Evolutionary conservation across 1,284 basidiomycete species (phyloP).

Genomic region (Sanghuangporus baumii): DNA sequence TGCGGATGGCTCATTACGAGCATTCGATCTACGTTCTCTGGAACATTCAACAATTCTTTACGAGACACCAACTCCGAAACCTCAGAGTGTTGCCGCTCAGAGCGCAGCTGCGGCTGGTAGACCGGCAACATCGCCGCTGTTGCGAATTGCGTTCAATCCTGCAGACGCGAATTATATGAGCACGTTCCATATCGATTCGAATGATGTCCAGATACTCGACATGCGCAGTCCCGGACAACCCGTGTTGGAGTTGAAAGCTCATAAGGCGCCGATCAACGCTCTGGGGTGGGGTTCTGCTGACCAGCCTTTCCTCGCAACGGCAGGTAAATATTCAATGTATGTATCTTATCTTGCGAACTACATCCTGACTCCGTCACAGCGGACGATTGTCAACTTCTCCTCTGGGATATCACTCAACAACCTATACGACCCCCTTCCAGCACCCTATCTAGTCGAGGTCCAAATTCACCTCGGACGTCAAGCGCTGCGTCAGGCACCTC

Average conservation of each 20-base stretch:
- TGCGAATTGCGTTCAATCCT: conserved; percentile 84
- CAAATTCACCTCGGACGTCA: conserved; percentile 54
- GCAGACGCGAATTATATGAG: conserved; percentile 87
- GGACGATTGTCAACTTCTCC: conserved; percentile 85
- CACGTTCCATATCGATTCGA: conserved; percentile 88
- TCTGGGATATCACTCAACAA: conserved; percentile 79
- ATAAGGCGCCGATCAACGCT: conserved; percentile 72
- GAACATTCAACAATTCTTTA: conserved; percentile 99
- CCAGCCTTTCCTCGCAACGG: conserved; percentile 77
- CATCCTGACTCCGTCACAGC: conserved; percentile 38
- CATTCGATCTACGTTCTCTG: conserved; percentile 92
- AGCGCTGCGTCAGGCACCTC: neutral
- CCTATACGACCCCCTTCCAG: conserved; percentile 31
- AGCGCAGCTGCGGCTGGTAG: conserved; percentile 49
- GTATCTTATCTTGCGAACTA: conserved; percentile 9
- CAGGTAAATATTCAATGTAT: conserved; percentile 47
- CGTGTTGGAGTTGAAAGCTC: conserved; percentile 83
- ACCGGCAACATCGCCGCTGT: conserved; percentile 73
- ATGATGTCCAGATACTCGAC: conserved; percentile 85
- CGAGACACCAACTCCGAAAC: conserved; percentile 81
- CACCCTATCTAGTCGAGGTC: conserved; percentile 53
- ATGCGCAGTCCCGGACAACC: conserved; percentile 93
- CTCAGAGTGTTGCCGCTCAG: conserved; percentile 47
- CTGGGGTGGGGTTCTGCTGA: conserved; percentile 85
- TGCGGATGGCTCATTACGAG: conserved; percentile 93